Conservation (phyloP, 1,284 basidiomycete genomes). For the Xanthoconium separans region DNA sequence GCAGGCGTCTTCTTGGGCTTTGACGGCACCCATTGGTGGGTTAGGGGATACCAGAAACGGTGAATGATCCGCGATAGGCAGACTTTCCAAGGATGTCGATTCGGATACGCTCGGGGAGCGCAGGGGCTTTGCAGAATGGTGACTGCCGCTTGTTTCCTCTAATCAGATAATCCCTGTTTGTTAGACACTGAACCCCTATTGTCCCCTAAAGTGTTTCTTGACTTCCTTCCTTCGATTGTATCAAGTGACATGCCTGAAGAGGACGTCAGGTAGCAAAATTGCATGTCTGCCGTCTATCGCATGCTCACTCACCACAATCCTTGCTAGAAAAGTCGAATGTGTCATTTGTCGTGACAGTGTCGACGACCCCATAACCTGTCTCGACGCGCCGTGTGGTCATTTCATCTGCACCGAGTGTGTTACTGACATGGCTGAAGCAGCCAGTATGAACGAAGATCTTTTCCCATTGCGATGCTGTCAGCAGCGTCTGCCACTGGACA, state of each 20-base stretch:
- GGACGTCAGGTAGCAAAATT: constrained; percentile 2
- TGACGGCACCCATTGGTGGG: neutral
- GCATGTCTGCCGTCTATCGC: neutral
- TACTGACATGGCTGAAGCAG: constrained; percentile 36
- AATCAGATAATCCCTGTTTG: too few relatives aligned
- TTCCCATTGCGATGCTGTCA: constrained; percentile 46
- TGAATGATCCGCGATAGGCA: too few relatives aligned
- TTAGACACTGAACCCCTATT: too few relatives aligned
- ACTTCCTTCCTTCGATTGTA: too few relatives aligned
- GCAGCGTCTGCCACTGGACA: constrained; percentile 30
- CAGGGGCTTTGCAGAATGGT: too few relatives aligned
- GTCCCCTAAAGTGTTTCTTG: too few relatives aligned
- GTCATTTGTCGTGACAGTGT: constrained; percentile 19
- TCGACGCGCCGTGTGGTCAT: constrained; percentile 38
- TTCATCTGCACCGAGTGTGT: constrained; percentile 38
- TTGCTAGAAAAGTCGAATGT: constrained; percentile 23
- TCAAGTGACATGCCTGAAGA: too few relatives aligned
- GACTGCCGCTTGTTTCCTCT: too few relatives aligned
- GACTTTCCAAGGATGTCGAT: too few relatives aligned
- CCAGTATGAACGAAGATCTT: constrained; percentile 38
- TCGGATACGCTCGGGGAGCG: too few relatives aligned
- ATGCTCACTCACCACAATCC: neutral
- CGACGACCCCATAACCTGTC: constrained; percentile 3
- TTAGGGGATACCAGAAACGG: too few relatives aligned
- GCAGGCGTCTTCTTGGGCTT: constrained; percentile 22